These are phyloP conservation scores for Nicotiana tomentosiformis DNA, from an alignment of 257 asterid genomes.

Conservation along the genomic window DNA sequence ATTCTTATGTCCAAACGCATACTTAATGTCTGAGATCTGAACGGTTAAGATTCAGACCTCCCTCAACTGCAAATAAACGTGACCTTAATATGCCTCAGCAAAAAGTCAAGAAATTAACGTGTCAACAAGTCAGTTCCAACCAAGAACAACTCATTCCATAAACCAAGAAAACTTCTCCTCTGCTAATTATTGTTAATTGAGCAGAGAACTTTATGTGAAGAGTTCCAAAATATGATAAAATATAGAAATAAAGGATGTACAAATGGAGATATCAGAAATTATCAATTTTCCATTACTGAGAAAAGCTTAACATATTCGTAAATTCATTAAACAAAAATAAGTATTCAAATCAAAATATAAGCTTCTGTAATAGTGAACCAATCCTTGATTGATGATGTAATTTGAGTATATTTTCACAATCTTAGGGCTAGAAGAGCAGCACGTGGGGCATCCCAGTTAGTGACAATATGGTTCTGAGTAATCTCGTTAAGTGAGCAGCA, in stretches of 20 bases:
- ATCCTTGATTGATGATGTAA: background rate
- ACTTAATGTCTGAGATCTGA: too few species aligned
- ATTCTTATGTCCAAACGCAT: too few species aligned
- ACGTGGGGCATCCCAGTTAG: constrained; percentile 77
- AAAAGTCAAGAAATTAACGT: too few species aligned
- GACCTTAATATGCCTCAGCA: too few species aligned
- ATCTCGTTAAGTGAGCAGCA: constrained; percentile 71
- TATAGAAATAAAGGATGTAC: constrained; percentile 3
- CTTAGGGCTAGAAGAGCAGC: constrained; percentile 41
- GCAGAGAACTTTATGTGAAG: background rate
- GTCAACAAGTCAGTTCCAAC: background rate
- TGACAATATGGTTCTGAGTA: constrained; percentile 63
- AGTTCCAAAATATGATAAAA: background rate
- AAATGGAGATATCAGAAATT: background rate
- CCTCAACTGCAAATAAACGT: too few species aligned
- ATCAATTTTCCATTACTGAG: background rate
- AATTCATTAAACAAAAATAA: constrained; percentile 7
- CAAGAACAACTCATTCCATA: background rate
- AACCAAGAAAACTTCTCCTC: background rate
- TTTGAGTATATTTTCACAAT: constrained; percentile 33
- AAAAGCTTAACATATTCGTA: background rate
- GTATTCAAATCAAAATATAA: constrained; percentile 2
- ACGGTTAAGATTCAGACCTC: too few species aligned
- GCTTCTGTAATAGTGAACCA: constrained; percentile 15
- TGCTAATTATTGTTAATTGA: background rate